Conservation (phyloP, 2,329 filamentous ascomycete species). For the Clathrospora elynae region DNA sequence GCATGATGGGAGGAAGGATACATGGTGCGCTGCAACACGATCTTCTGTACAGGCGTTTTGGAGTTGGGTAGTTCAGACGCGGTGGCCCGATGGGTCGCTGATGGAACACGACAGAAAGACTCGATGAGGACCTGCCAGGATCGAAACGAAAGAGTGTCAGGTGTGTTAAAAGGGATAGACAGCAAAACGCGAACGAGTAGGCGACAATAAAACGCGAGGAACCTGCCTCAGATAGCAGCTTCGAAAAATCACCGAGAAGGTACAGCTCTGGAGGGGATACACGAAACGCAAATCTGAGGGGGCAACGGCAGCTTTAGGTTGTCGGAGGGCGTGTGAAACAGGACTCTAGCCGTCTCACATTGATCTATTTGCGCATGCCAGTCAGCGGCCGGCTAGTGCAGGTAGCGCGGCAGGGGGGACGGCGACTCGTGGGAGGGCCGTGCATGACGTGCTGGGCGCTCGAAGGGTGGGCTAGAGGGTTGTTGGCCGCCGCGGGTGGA, state of each 20-base stretch:
- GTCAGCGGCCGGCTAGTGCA: constrained; percentile 34
- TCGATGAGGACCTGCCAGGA: constrained; percentile 47
- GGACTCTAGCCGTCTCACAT: constrained; percentile 47
- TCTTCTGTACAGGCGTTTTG: constrained; percentile 39
- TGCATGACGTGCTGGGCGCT: constrained; percentile 20
- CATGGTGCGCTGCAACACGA: constrained; percentile 52
- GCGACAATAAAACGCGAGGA: constrained; percentile 24
- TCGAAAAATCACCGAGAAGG: constrained; percentile 43
- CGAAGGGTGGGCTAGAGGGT: constrained; percentile 11
- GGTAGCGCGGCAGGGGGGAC: constrained; percentile 22
- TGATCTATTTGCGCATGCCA: constrained; percentile 42
- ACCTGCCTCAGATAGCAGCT: constrained; percentile 47
- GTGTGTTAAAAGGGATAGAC: constrained; percentile 38
- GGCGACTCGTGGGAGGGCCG: constrained; percentile 31
- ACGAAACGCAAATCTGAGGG: constrained; percentile 48
- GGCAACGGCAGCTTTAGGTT: constrained; percentile 48
- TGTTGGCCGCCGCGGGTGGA: constrained; percentile 6
- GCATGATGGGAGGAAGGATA: constrained; percentile 64
- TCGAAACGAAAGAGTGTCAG: constrained; percentile 45
- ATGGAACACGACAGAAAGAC: constrained; percentile 39
- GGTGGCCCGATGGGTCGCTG: constrained; percentile 20
- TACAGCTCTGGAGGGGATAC: constrained; percentile 41
- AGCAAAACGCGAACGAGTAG: constrained; percentile 41
- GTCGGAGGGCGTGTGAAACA: constrained; percentile 49
- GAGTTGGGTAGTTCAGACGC: constrained; percentile 38